Conservation (phyloP, 2,329 filamentous ascomycete species). For the Alternaria atra region DNA sequence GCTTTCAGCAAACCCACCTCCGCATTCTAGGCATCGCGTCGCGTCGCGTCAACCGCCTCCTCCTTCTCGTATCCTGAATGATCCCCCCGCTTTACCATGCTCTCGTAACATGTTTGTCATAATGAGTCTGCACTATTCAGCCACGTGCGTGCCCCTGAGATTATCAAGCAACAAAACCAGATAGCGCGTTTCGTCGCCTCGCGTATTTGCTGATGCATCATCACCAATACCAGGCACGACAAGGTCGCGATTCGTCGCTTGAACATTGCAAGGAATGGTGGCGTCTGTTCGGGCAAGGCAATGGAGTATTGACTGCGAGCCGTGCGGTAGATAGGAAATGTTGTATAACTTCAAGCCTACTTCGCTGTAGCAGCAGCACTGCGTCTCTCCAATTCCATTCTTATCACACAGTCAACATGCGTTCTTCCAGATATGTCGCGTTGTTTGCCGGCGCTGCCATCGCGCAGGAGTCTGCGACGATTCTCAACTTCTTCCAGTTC, state of each 20-base stretch:
- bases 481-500: constrained; percentile 25
- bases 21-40: background rate
- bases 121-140: background rate
- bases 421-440: constrained; percentile 23
- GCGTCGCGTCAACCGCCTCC: background rate
- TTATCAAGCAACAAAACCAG: constrained; percentile 5
- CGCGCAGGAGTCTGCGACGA: constrained; percentile 28
- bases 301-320: background rate
- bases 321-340: background rate
- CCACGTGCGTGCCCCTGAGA: constrained; percentile 6
- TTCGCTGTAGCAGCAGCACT: background rate
- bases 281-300: background rate
- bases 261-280: constrained; percentile 2
- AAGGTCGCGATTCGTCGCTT: constrained; percentile 6
- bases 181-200: constrained; percentile 5
- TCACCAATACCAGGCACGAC: constrained; percentile 4
- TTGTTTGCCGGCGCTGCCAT: constrained; percentile 29
- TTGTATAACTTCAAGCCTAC: background rate
- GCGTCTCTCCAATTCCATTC: background rate
- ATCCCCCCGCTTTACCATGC: background rate
- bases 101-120: constrained; percentile 1
- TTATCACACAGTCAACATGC: constrained; percentile 24
- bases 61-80: background rate
- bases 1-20: background rate
- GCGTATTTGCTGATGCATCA: constrained; percentile 15